Conservation (phyloP, 495 filamentous ascomycete genomes). For the Collariella sp. region DNA sequence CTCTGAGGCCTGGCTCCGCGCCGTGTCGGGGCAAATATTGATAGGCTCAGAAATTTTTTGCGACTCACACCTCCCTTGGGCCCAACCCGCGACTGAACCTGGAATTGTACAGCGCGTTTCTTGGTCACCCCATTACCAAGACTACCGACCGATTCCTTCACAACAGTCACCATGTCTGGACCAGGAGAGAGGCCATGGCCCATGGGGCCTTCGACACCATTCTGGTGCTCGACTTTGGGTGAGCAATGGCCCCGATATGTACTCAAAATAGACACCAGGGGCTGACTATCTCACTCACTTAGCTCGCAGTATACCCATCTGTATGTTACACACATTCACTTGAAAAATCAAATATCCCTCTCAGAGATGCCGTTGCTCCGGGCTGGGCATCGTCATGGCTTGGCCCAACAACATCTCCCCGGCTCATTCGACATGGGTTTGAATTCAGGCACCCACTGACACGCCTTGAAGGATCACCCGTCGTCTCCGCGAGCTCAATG, state of each 20-base stretch:
- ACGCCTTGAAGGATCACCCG: constrained; percentile 13
- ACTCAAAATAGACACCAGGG: neutral
- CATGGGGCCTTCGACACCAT: constrained; percentile 19
- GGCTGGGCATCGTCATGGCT: neutral
- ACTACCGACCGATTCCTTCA: neutral
- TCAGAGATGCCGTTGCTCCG: neutral
- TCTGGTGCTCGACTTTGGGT: constrained; percentile 20
- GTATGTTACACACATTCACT: constrained; percentile 6
- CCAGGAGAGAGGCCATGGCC: constrained; percentile 16
- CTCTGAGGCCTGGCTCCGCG: constrained; percentile 2
- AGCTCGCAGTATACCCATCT: constrained; percentile 18
- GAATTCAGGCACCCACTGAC: neutral
- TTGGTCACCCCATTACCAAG: neutral
- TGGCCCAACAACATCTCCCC: neutral
- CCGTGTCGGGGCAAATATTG: constrained; percentile 2
- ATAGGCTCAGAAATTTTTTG: constrained; percentile 14
- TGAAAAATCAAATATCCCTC: neutral
- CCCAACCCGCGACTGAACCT: constrained; percentile 1
- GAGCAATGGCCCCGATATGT: neutral
- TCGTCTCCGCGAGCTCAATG: constrained; percentile 45
- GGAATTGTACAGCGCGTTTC: neutral
- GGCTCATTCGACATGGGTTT: neutral
- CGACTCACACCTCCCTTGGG: constrained; percentile 8
- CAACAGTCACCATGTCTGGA: constrained; percentile 8
- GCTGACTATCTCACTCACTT: neutral